Evolutionary conservation across 1,284 basidiomycete species (phyloP).

Genomic region (Phlebopus sp.): DNA sequence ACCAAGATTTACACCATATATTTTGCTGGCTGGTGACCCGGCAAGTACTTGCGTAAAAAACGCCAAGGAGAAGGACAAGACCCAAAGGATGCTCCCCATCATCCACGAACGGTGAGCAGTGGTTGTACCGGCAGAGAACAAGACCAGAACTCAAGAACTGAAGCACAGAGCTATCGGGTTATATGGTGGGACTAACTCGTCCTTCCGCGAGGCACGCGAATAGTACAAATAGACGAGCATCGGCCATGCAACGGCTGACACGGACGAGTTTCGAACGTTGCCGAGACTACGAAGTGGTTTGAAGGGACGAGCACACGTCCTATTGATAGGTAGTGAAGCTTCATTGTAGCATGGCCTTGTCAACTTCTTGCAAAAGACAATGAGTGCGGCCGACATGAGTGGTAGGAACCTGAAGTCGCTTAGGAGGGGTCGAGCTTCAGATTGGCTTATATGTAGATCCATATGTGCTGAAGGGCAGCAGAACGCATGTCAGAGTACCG

Average conservation of each 20-base stretch:
- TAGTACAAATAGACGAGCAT: neutral
- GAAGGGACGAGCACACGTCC: too few relatives aligned
- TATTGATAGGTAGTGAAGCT: neutral
- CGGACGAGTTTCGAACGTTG: neutral
- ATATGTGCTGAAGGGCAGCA: too few relatives aligned
- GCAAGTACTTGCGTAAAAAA: slow-evolving; percentile 19
- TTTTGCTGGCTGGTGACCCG: slow-evolving; percentile 33
- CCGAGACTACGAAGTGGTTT: too few relatives aligned
- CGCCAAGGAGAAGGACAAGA: slow-evolving; percentile 14
- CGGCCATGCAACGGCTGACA: neutral
- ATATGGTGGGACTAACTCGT: neutral
- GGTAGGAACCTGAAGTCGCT: too few relatives aligned
- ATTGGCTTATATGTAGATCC: too few relatives aligned
- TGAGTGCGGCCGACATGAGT: too few relatives aligned
- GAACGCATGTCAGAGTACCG: too few relatives aligned
- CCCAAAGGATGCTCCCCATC: slow-evolving; percentile 21
- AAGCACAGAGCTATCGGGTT: slow-evolving; percentile 6
- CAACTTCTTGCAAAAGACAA: too few relatives aligned
- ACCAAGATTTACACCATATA: slow-evolving; percentile 54
- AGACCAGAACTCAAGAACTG: neutral
- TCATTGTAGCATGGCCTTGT: neutral
- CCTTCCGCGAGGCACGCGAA: neutral
- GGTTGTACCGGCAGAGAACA: neutral
- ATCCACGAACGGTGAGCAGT: neutral
- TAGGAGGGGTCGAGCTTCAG: too few relatives aligned